Conservation (phyloP, 352 stramenopile genomes). For the Pilasporangium apinafurcum region DNA sequence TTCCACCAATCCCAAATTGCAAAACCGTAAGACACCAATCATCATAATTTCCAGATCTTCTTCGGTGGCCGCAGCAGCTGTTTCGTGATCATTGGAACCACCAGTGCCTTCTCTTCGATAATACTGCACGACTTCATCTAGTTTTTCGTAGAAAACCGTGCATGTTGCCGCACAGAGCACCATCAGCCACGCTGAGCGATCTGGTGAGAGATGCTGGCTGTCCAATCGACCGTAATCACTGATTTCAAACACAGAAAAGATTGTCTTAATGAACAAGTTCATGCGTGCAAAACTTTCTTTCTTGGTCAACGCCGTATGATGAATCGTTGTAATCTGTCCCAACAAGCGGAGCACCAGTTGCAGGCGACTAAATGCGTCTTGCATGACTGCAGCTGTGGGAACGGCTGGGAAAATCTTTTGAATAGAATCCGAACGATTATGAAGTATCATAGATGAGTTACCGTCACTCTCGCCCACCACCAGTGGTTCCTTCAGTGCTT, state of each 20-base stretch:
- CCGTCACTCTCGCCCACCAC: conserved; percentile 7
- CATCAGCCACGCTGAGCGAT: conserved; percentile 51
- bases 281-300: conserved; percentile 39
- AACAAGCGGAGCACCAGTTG: conserved; percentile 60
- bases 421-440: neutral
- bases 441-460: too few species aligned
- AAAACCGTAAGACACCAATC: conserved; percentile 60
- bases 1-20: conserved; percentile 73
- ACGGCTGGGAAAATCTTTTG: conserved; percentile 25
- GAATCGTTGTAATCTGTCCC: conserved; percentile 59
- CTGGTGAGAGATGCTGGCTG: conserved; percentile 18
- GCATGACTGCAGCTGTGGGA: conserved; percentile 51
- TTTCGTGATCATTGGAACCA: conserved; percentile 7
- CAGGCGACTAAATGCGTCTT: conserved; percentile 68
- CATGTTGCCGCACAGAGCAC: conserved; percentile 67
- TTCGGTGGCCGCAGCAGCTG: conserved; percentile 28
- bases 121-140: conserved; percentile 73
- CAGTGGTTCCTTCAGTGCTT: conserved; percentile 54
- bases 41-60: conserved; percentile 59
- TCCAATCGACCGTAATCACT: conserved; percentile 41
- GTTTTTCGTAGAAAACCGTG: conserved; percentile 73
- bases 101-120: conserved; percentile 31
- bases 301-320: conserved; percentile 38
- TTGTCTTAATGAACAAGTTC: conserved; percentile 43
- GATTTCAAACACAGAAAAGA: conserved; percentile 59